phyloP scores from a whole-genome alignment of 108 stramenopile genomes.

The Nannochloropsis salina region DNA sequence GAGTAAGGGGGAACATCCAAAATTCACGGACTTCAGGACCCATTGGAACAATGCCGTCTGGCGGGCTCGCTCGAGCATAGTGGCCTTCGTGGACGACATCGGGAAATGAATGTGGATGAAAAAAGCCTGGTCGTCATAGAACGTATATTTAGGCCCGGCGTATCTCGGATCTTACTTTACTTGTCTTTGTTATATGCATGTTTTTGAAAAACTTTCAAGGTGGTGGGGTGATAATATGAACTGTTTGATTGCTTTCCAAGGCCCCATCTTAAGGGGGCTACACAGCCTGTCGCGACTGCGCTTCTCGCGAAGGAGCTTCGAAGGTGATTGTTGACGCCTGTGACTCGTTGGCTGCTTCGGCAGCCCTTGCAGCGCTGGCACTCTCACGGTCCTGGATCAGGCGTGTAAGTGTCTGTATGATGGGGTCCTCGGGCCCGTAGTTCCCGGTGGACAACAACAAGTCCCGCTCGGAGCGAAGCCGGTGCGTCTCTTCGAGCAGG shows the following conservation, averaged over 20 bases:
- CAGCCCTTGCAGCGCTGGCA: conserved; percentile 3
- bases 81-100: background rate
- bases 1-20: conserved; percentile 12
- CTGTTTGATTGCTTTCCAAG: no score
- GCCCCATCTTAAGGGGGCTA: no score
- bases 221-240: no score
- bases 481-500: background rate
- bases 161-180: background rate
- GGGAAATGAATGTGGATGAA: background rate
- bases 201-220: background rate
- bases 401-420: background rate
- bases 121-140: background rate
- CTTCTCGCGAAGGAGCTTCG: background rate
- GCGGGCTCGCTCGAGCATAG: background rate
- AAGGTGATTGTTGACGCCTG: background rate
- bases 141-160: background rate
- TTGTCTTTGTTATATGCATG: background rate
- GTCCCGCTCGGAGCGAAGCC: background rate
- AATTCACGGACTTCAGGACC: background rate
- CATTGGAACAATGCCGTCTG: background rate
- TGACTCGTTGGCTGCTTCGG: background rate
- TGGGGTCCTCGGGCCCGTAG: background rate
- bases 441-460: background rate
- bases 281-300: background rate
- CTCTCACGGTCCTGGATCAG: background rate